Conservation (phyloP, 371 early-diverging fungal genomes). For the Smittium mucronatum region DNA sequence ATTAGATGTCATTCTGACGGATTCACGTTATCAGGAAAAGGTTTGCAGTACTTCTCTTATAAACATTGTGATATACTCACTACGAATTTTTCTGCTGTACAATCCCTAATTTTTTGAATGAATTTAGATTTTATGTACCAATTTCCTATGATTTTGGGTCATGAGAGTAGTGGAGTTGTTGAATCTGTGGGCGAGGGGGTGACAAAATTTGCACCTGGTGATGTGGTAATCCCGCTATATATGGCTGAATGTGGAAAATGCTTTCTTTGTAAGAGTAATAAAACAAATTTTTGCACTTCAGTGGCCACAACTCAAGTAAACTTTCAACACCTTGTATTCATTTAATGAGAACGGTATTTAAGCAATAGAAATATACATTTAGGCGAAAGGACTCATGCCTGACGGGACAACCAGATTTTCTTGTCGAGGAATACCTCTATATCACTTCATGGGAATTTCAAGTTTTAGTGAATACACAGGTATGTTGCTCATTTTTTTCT, state of each 20-base stretch:
- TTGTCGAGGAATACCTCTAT: constrained; percentile 73
- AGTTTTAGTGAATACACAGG: constrained; percentile 88
- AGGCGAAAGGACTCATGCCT: constrained; percentile 86
- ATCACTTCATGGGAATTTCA: constrained; percentile 93
- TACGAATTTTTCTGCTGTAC: not conserved
- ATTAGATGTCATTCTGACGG: constrained; percentile 77
- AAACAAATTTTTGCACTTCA: constrained; percentile 88
- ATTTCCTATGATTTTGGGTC: constrained; percentile 87
- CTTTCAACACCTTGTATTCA: not conserved
- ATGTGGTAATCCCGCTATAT: constrained; percentile 92
- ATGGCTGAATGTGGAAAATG: constrained; percentile 84
- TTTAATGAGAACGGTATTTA: not conserved
- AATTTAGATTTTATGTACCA: constrained; percentile 29
- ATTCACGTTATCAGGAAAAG: constrained; percentile 81
- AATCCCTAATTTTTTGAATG: not conserved
- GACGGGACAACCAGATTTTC: constrained; percentile 84
- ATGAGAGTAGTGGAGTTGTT: constrained; percentile 91
- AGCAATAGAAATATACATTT: not conserved
- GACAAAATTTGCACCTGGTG: constrained; percentile 73
- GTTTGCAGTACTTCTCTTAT: too few species aligned
- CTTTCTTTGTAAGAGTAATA: constrained; percentile 89
- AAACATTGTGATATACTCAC: not conserved
- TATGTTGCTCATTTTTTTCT: too few species aligned
- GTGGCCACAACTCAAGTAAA: constrained; percentile 79
- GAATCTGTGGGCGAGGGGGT: constrained; percentile 95